Evolutionary conservation across 2,329 filamentous ascomycete species (phyloP).

Genomic region (Fusarium pseudocircinatum): DNA sequence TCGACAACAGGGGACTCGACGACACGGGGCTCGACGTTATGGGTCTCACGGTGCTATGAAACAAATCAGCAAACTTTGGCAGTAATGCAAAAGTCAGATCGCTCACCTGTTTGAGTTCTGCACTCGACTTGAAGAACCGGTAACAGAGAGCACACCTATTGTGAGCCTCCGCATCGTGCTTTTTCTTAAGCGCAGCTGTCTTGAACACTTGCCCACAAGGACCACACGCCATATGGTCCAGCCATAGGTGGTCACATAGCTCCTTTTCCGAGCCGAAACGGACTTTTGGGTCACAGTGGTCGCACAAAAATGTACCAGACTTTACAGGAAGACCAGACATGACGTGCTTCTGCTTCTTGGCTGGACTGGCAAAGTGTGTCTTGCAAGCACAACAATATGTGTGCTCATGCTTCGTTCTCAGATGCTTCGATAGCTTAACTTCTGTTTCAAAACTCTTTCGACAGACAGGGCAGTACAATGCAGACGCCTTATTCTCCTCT

Average conservation of each 20-base stretch:
- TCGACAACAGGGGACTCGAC: background rate
- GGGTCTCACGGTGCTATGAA: background rate
- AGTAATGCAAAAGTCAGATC: background rate
- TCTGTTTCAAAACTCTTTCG: background rate
- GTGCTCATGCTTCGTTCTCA: fast-evolving
- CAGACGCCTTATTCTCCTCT: background rate
- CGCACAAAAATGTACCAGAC: background rate
- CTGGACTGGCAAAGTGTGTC: background rate
- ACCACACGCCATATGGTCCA: background rate
- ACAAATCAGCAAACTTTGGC: background rate
- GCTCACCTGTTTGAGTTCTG: background rate
- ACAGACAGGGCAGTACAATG: background rate
- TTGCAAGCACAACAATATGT: background rate
- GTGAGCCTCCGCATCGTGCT: background rate
- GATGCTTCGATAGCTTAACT: fast-evolving
- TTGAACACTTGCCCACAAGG: background rate
- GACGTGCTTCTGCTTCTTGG: background rate
- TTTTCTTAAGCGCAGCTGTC: background rate
- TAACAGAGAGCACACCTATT: background rate
- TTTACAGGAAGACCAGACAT: background rate
- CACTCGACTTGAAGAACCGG: background rate
- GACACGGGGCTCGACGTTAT: background rate
- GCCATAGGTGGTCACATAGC: fast-evolving
- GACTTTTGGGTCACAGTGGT: background rate
- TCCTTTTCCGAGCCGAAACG: background rate